Conservation (phyloP, 306 rosid species). For the Dalbergia cochinchinensis region DNA sequence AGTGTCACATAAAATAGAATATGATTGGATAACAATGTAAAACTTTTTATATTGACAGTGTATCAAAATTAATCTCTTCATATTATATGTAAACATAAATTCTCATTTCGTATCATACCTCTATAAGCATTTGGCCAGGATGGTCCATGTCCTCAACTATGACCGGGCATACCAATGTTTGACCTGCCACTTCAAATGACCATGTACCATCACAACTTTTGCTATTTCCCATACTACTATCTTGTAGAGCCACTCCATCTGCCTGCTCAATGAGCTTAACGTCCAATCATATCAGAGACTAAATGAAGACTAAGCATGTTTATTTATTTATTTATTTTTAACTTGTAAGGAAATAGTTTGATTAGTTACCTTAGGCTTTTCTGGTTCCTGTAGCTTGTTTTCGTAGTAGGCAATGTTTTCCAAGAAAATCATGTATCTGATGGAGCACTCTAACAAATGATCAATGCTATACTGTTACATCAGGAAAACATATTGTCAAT, state of each 20-base stretch:
- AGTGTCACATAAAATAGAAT: no score
- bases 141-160: constrained; percentile 80
- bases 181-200: constrained; percentile 76
- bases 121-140: constrained; percentile 90
- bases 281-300: constrained; percentile 24
- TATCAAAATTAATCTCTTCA: no score
- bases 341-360: constrained; percentile 19
- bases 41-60: no score
- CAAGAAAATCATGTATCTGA: constrained; percentile 88
- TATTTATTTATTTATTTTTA: neutral
- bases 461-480: constrained; percentile 94
- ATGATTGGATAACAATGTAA: no score
- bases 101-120: constrained; percentile 59
- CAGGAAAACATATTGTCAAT: constrained; percentile 40
- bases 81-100: neutral
- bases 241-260: constrained; percentile 55
- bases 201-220: constrained; percentile 68
- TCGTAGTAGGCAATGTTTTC: constrained; percentile 68
- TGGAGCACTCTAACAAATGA: constrained; percentile 80
- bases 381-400: constrained; percentile 71
- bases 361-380: constrained; percentile 70
- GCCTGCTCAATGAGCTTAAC: constrained; percentile 65
- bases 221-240: constrained; percentile 48
- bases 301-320: constrained; percentile 33
- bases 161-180: constrained; percentile 79